Evolutionary conservation across 176 grass and related monocot species (phyloP).

Genomic region (Alopecurus myosuroides): DNA sequence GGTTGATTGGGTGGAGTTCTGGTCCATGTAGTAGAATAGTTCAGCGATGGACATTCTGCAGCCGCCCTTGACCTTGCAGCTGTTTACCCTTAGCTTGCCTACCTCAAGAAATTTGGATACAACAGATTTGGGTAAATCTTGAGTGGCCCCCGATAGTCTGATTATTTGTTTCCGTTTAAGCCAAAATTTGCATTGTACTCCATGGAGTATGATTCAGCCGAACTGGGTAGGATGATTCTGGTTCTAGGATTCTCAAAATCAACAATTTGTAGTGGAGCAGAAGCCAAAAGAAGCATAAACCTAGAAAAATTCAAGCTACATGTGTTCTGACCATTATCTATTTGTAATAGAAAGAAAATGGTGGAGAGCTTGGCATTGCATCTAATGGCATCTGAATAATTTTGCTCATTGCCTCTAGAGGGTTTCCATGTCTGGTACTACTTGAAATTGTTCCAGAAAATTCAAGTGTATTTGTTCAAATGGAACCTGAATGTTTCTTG

Average conservation of each 20-base stretch:
- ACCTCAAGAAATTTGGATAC: conserved; percentile 89
- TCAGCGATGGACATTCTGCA: neutral
- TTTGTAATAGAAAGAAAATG: too few relatives aligned
- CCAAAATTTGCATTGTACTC: neutral
- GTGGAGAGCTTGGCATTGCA: too few relatives aligned
- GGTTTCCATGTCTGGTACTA: too few relatives aligned
- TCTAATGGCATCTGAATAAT: too few relatives aligned
- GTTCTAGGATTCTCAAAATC: neutral
- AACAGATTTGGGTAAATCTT: conserved; percentile 78
- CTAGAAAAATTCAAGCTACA: conserved; percentile 5
- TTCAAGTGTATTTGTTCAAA: too few relatives aligned
- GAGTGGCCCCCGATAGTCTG: conserved; percentile 86
- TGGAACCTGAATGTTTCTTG: too few relatives aligned
- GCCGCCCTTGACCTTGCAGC: neutral
- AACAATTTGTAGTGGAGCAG: neutral
- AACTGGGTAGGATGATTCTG: neutral
- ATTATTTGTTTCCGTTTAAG: conserved; percentile 47
- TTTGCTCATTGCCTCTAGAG: too few relatives aligned
- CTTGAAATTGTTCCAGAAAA: too few relatives aligned
- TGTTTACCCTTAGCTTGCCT: conserved; percentile 56
- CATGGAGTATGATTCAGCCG: neutral
- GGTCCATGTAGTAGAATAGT: too few relatives aligned
- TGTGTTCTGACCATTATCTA: neutral
- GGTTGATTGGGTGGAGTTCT: neutral
- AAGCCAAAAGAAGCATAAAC: neutral